Evolutionary conservation across 306 rosid genomes (phyloP).

Genomic region (Boehmeria nivea): DNA sequence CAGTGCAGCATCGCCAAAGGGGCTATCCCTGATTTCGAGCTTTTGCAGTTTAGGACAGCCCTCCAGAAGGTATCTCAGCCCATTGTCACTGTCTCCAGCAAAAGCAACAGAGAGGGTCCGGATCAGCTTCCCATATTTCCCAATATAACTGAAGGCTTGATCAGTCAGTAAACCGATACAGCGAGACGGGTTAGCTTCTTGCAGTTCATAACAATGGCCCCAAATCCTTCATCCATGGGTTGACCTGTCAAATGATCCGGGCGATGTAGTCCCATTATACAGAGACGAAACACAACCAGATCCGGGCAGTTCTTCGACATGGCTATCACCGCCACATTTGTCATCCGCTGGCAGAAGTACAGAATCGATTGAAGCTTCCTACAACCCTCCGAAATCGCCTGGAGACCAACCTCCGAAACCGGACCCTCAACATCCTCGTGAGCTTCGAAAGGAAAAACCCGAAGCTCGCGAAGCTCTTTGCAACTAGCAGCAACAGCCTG

Average conservation of each 20-base stretch:
- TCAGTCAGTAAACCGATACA: slow-evolving; percentile 80
- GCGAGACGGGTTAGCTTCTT: slow-evolving; percentile 90
- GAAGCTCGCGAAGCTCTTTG: slow-evolving; percentile 69
- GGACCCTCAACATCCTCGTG: slow-evolving; percentile 62
- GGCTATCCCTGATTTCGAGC: slow-evolving; percentile 86
- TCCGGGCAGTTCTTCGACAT: slow-evolving; percentile 85
- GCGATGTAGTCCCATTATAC: slow-evolving; percentile 66
- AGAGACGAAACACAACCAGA: slow-evolving; percentile 77
- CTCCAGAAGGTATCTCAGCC: slow-evolving; percentile 58
- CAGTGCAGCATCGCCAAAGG: slow-evolving; percentile 74
- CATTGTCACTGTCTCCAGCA: slow-evolving; percentile 69
- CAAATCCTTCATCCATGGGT: slow-evolving; percentile 90
- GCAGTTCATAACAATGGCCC: slow-evolving; percentile 87
- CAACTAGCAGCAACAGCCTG: slow-evolving; percentile 77
- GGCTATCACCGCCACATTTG: slow-evolving; percentile 80
- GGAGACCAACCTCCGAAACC: slow-evolving; percentile 73
- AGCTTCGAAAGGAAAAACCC: slow-evolving; percentile 63
- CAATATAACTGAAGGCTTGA: slow-evolving; percentile 61
- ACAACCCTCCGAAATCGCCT: slow-evolving; percentile 85
- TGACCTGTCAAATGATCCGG: slow-evolving; percentile 51
- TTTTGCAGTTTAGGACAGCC: slow-evolving; percentile 76
- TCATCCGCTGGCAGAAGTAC: slow-evolving; percentile 76
- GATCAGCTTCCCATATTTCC: slow-evolving; percentile 60
- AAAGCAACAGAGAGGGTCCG: slow-evolving; percentile 85
- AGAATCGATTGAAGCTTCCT: slow-evolving; percentile 63